Conservation (phyloP, 1,139 yeast species). For the Candida sp. region DNA sequence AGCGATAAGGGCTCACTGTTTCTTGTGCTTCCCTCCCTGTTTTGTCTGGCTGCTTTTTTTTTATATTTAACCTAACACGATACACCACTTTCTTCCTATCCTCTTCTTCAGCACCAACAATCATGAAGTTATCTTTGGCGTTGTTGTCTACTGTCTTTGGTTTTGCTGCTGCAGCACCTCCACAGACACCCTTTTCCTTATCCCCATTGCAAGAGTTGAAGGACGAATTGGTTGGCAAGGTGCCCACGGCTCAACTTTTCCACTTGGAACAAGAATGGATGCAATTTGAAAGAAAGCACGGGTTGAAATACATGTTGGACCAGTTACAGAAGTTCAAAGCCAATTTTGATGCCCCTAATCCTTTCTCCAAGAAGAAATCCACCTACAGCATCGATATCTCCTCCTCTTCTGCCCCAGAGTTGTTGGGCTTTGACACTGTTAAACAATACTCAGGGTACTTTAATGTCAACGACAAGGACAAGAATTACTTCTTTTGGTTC, state of each 20-base stretch:
- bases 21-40: too few species aligned
- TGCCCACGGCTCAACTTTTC: not conserved
- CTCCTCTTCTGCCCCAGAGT: constrained; percentile 36
- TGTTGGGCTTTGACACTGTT: constrained; percentile 70
- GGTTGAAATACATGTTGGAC: not conserved
- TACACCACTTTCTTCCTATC: too few species aligned
- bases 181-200: constrained; percentile 4
- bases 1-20: too few species aligned
- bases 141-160: not conserved
- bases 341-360: not conserved
- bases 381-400: constrained; percentile 1
- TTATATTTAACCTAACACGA: not conserved
- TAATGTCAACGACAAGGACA: constrained; percentile 70
- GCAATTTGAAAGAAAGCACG: not conserved
- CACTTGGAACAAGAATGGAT: constrained; percentile 2
- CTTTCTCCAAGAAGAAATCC: not conserved
- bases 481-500: constrained; percentile 54
- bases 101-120: not conserved
- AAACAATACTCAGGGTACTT: constrained; percentile 83
- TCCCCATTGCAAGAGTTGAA: constrained; percentile 5
- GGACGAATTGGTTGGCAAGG: constrained; percentile 4
- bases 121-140: not conserved
- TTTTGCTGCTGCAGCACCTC: not conserved
- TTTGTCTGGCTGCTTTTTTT: not conserved
- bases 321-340: not conserved